A percentile compares a stretch with the other conserved stretches of the same genome.
Conservation (phyloP, 768 basidiomycete genomes). For the Mycena epipterygia region DNA sequence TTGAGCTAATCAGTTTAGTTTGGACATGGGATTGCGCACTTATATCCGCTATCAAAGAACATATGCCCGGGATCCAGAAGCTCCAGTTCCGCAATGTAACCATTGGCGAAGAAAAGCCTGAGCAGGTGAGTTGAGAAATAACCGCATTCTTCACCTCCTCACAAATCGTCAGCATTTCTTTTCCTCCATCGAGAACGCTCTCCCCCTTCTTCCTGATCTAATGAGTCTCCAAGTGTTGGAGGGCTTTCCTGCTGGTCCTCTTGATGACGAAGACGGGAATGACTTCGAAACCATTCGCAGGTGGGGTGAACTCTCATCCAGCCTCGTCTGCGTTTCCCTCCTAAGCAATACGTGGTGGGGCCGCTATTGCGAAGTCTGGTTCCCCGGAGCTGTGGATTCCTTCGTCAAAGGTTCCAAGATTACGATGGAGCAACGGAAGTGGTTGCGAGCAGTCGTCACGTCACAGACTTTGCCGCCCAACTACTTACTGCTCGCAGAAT, state of each 20-base stretch:
- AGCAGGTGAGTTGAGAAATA: background rate
- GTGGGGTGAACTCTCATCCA: background rate
- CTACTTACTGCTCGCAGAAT: no score
- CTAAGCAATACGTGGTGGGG: constrained; percentile 1
- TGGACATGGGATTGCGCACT: constrained; percentile 3
- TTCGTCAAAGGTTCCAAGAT: no score
- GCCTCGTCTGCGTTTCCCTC: background rate
- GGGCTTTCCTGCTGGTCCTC: background rate
- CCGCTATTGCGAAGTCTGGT: background rate
- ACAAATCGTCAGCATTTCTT: background rate
- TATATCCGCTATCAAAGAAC: background rate
- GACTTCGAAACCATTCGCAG: constrained; percentile 17
- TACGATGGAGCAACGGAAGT: no score
- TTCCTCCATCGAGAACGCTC: background rate
- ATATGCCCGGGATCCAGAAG: background rate
- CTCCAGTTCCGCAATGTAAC: background rate
- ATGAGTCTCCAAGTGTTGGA: background rate
- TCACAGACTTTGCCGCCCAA: no score
- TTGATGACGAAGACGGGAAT: background rate
- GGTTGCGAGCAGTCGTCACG: no score
- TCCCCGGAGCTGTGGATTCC: no score
- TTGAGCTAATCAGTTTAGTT: background rate
- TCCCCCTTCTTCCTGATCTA: background rate
- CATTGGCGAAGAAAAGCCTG: background rate
- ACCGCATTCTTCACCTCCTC: background rate